Percentiles rank a stretch among this genome's conserved stretches.
These are phyloP conservation scores for Dorcoceras hygrometricum DNA, from an alignment of 257 asterid genomes.

Conservation along the genomic window DNA sequence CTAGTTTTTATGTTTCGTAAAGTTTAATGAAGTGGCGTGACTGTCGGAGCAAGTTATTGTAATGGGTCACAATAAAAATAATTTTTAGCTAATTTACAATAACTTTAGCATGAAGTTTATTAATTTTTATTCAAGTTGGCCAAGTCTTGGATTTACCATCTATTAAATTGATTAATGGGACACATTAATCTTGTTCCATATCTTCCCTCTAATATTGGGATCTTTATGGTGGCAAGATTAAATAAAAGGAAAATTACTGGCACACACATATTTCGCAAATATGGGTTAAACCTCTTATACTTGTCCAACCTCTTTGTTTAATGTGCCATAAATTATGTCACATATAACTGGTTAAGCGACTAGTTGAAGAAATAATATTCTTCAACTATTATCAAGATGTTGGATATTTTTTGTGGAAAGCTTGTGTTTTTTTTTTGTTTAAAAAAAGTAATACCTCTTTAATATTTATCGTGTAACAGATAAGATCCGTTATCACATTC, in stretches of 20 bases:
- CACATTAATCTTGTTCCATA: conserved; percentile 1
- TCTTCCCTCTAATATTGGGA: conserved; percentile 15
- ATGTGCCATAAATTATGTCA: not conserved
- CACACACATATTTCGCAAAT: not conserved
- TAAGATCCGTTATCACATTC: too few species aligned
- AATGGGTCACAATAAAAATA: not conserved
- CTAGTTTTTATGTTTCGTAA: too few species aligned
- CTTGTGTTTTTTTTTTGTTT: too few species aligned
- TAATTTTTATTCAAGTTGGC: conserved; percentile 27
- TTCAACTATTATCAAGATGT: too few species aligned
- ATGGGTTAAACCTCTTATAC: not conserved
- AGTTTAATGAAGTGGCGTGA: conserved; percentile 33
- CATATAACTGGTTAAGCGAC: not conserved
- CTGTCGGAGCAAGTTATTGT: conserved; percentile 29
- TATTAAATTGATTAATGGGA: conserved; percentile 2
- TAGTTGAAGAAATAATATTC: not conserved
- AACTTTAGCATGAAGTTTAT: not conserved
- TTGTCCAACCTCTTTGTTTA: not conserved
- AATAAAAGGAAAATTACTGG: conserved; percentile 17
- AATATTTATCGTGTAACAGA: too few species aligned
- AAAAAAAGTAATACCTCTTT: too few species aligned
- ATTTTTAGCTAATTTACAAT: not conserved
- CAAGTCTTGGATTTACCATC: conserved; percentile 12
- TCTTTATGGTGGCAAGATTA: conserved; percentile 23
- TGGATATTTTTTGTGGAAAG: too few species aligned